These are phyloP conservation scores for Bipolaris victoriae DNA, from an alignment of 2,329 filamentous ascomycete species.

Conservation along the genomic window DNA sequence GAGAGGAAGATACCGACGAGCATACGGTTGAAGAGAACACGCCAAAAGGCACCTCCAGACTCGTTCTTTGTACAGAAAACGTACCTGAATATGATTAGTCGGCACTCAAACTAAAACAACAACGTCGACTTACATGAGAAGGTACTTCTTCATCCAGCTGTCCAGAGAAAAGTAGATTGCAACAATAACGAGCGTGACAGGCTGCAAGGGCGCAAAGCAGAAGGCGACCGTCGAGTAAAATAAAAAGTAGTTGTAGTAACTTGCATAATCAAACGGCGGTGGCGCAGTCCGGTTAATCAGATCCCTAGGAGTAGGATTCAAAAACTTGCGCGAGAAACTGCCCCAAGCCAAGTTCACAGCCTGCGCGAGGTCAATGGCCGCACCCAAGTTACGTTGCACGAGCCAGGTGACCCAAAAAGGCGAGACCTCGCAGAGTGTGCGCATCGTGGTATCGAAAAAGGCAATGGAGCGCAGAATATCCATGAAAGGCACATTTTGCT, in stretches of 20 bases:
- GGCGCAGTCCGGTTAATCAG: constrained; percentile 92
- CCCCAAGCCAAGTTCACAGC: constrained; percentile 82
- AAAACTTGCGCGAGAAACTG: constrained; percentile 83
- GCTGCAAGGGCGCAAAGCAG: constrained; percentile 83
- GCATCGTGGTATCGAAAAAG: constrained; percentile 69
- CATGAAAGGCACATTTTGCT: constrained; percentile 63
- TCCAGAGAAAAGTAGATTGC: constrained; percentile 90
- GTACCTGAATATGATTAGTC: constrained; percentile 50
- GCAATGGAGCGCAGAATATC: constrained; percentile 69
- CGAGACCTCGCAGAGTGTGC: constrained; percentile 79
- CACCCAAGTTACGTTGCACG: constrained; percentile 88
- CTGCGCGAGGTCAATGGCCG: constrained; percentile 92
- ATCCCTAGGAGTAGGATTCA: constrained; percentile 85
- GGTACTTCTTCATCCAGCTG: constrained; percentile 90
- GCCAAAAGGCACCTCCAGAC: constrained; percentile 92
- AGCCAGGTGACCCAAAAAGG: constrained; percentile 83
- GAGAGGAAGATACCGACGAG: constrained; percentile 80
- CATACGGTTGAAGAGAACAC: constrained; percentile 89
- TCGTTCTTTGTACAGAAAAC: constrained; percentile 97
- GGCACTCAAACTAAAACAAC: not conserved
- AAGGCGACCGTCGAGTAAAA: constrained; percentile 92
- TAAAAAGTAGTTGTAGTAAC: constrained; percentile 97
- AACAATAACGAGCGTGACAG: constrained; percentile 82
- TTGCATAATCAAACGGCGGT: constrained; percentile 90
- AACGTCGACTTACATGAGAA: constrained; percentile 66